Evolutionary conservation across 2,329 filamentous ascomycete genomes (phyloP).

Genomic region (Hypomyces rosellus): DNA sequence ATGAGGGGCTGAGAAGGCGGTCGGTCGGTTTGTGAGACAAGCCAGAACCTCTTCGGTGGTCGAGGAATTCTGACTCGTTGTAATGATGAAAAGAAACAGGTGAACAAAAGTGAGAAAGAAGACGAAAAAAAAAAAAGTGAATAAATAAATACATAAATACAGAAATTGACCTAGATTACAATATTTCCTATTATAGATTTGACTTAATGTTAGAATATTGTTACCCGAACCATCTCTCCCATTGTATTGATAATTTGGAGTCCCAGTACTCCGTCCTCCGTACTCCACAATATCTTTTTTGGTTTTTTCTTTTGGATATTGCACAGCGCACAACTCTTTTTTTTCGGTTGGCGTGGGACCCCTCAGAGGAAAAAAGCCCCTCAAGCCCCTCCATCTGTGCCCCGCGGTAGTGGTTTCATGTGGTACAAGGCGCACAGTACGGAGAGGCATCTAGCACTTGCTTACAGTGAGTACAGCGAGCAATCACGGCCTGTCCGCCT

Average conservation of each 20-base stretch:
- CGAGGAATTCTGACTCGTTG: background rate
- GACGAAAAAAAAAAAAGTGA: background rate
- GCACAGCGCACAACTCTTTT: conserved; percentile 1
- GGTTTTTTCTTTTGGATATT: background rate
- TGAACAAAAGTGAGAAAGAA: background rate
- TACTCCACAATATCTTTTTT: background rate
- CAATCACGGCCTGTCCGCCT: no score
- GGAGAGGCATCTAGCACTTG: no score
- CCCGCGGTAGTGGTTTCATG: no score
- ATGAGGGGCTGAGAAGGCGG: background rate
- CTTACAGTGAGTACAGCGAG: no score
- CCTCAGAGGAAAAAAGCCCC: background rate
- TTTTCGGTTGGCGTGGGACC: background rate
- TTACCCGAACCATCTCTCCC: no score
- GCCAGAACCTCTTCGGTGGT: background rate
- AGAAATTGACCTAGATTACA: background rate
- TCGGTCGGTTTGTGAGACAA: background rate
- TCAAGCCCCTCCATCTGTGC: background rate
- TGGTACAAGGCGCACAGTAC: no score
- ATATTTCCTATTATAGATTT: background rate
- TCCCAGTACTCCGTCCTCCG: background rate
- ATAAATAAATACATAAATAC: background rate
- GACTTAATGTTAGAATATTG: background rate
- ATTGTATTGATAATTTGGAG: background rate
- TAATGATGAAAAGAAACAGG: background rate